Evolutionary conservation across 2,329 filamentous ascomycete species (phyloP), one percentile per base, ranked within the genome.

Genomic region (Aspergillus ruber): DNA sequence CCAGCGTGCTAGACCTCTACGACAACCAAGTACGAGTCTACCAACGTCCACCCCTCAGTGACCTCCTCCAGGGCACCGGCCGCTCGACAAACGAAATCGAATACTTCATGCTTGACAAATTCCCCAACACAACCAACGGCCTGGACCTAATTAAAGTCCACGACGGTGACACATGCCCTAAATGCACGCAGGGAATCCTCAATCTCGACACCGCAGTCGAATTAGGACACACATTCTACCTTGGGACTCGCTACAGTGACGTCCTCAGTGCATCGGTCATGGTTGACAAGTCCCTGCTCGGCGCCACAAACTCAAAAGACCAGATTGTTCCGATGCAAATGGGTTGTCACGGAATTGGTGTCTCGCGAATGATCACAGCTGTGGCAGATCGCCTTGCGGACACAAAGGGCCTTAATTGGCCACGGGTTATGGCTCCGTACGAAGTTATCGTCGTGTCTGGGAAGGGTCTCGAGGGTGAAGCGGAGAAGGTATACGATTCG

Each of bases 321-420:
- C 59, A 68, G 13, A 65, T 66, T 7, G 74, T 82, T 0, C 75
- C 83, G 0, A 78, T 95, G 60, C 82, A 95, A 55, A 98, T 98
- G 93, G 93, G 93, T 47, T 98, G 93, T 65, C 89, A 96, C 63
- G 93, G 93, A 1, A 94, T 98, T 51, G 93, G 93, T 1, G 82
- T 98, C 15, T 95, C 90, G 4, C 85, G 93, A 40, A 83, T 98
- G 58, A 84, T 98, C 51, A 90, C 85, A 7, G 89, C 93, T 1
- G 82, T 93, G 1, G 90, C 90, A 1, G 85, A 91, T 53, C 79
- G 85, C 35, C 74, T 89, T 8, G 77, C 82, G 0, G 88, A 95
- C 56, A 62, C 76, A 2, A 79, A 74, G 60, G 93, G 90, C 0
- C 75, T 97, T 6, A 89, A 88, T 58, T 98, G 93, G 93, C 93